Evolutionary conservation across 495 filamentous ascomycete genomes (phyloP), one percentile per base, ranked within the genome.

Genomic region (Aspergillus panamensis): DNA sequence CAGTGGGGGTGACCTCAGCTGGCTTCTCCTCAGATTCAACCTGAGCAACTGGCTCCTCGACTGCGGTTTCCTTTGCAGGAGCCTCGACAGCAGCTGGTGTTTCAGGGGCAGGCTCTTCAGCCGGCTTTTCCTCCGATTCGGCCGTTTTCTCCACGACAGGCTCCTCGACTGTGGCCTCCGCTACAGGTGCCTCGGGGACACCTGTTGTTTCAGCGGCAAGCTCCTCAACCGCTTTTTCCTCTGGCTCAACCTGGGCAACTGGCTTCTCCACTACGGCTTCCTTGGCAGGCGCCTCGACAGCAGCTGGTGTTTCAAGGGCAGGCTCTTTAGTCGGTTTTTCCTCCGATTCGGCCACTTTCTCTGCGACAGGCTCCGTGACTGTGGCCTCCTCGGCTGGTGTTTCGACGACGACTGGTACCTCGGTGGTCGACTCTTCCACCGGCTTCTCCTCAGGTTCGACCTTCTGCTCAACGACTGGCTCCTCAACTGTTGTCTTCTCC

Each of bases 91-190:
- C 25, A 25, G 25, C 25, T 25, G 25, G 25, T 14, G 21, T 49
- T 14, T 49, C 51, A 9, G 21, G 31, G 16, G 14, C 40, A 14
- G 37, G 37, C n/a, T 60, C 53, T 39, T 66, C 64, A 25, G 25
- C 25, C 25, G 25, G 25, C 25, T 25, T 25, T 3, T 8, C 9
- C 6, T 8, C 9, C 21, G 45, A 6, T 13, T 16, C 25, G 14
- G 48, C 48, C 9, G 52, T 19, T 20, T 58, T 51, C 21, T 61
- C 52, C 3, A 20, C 25, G 1, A 13, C 19, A 12, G 37, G 47
- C 31, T 51, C 39, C 59, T 45, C 19, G 12, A 30, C 44, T 19
- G 44, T 21, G 5, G 31, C 39, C n/a, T 44, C 42, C 29, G 48
- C 30, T 10, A 12, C 25, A 8, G 53, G n/a, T n/a, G 20, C 53